A percentile compares a stretch with the other conserved stretches of the same genome.
phyloP scores from a whole-genome alignment of 2,329 filamentous ascomycete genomes.

The Bisporella sp. region DNA sequence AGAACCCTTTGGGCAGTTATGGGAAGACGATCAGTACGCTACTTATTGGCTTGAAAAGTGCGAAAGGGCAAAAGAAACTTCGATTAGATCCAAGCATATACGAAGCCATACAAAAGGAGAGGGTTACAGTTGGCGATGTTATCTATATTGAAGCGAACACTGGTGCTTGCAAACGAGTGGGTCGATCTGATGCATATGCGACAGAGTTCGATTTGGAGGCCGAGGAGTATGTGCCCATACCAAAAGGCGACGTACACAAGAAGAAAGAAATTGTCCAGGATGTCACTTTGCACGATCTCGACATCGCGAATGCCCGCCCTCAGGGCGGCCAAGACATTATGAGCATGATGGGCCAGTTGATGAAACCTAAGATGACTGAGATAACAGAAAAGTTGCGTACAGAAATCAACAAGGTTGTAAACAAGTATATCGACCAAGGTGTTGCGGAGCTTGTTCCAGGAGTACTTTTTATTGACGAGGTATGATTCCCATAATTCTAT shows the following conservation, averaged over 20 bases:
- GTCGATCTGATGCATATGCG: conserved; percentile 90
- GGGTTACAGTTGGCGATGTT: conserved; percentile 91
- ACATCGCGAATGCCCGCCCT: conserved; percentile 89
- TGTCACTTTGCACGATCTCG: conserved; percentile 92
- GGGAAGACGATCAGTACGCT: conserved; percentile 96
- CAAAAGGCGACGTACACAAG: conserved; percentile 98
- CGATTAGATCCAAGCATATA: conserved; percentile 96
- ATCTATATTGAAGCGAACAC: conserved; percentile 99
- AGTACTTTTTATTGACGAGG: conserved; percentile 97
- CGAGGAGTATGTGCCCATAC: conserved; percentile 97
- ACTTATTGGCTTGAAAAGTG: conserved; percentile 89
- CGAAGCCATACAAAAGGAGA: conserved; percentile 97
- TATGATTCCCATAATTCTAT: conserved; percentile 34
- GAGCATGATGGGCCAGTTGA: conserved; percentile 99
- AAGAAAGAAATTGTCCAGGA: conserved; percentile 99
- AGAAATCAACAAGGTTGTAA: conserved; percentile 99
- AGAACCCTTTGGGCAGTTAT: conserved; percentile 94
- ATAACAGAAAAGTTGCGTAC: conserved; percentile 94
- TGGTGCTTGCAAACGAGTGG: conserved; percentile 93
- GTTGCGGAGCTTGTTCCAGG: conserved; percentile 97
- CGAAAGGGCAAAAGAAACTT: conserved; percentile 95
- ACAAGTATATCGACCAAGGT: conserved; percentile 97
- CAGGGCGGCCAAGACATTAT: conserved; percentile 98
- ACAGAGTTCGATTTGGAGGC: conserved; percentile 98
- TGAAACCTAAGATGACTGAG: conserved; percentile 99